Conservation (phyloP, 306 rosid species). For the Prunus davidiana region DNA sequence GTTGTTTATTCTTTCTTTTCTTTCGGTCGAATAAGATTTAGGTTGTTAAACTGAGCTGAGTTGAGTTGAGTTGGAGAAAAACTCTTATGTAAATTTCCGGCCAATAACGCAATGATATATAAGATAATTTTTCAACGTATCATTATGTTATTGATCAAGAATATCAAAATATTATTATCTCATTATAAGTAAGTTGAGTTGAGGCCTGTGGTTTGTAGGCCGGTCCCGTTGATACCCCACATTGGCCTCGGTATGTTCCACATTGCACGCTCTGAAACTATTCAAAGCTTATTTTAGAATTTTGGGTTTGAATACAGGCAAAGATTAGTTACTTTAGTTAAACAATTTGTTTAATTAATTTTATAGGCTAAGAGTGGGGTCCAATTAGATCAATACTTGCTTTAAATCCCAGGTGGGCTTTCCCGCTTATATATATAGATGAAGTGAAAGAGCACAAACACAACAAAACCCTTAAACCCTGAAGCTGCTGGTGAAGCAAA, state of each 20-base stretch:
- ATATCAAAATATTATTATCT: accelerated
- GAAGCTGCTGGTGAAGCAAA: neutral
- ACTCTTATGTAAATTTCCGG: accelerated
- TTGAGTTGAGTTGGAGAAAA: neutral
- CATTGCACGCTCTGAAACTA: slow-evolving; percentile 40
- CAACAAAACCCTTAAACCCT: slow-evolving; percentile 20
- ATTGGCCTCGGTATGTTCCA: slow-evolving; percentile 61
- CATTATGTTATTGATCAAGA: accelerated
- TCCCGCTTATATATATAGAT: slow-evolving; percentile 29
- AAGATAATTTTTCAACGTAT: too few relatives aligned
- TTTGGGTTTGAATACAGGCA: neutral
- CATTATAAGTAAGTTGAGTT: neutral
- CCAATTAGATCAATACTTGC: neutral
- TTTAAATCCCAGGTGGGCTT: slow-evolving; percentile 32
- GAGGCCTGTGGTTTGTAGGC: slow-evolving; percentile 27
- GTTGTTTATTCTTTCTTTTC: too few relatives aligned
- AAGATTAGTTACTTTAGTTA: neutral
- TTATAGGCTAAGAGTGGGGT: slow-evolving; percentile 7
- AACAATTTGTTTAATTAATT: neutral
- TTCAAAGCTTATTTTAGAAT: neutral
- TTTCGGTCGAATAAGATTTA: neutral
- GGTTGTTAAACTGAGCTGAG: neutral
- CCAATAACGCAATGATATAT: accelerated
- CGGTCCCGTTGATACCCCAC: slow-evolving; percentile 70
- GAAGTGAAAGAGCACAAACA: neutral